A percentile compares a stretch with the other conserved stretches of the same genome.
phyloP scores from a whole-genome alignment of 495 filamentous ascomycete species.

The Neurospora tetrasperma region DNA sequence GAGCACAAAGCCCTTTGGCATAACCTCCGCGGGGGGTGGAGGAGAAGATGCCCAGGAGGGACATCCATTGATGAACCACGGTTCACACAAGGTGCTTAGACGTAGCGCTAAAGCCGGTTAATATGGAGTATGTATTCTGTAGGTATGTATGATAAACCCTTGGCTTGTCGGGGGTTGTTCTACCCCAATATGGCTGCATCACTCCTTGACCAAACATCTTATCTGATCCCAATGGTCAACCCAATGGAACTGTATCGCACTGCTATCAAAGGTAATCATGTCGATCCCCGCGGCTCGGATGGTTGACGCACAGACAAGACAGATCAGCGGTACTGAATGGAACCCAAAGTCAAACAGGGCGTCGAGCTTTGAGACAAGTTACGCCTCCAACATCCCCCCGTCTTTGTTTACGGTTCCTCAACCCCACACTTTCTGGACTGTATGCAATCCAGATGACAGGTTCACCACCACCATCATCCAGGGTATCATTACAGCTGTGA shows the following conservation, averaged over 20 bases:
- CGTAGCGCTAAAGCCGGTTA: neutral
- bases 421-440: neutral
- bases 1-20: neutral
- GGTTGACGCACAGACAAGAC: neutral
- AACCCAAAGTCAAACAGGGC: neutral
- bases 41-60: neutral
- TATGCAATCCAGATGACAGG: neutral
- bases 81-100: neutral
- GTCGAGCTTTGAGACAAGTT: neutral
- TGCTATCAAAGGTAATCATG: neutral
- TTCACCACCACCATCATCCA: neutral
- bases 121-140: neutral
- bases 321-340: neutral
- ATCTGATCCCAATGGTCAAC: neutral
- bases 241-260: neutral
- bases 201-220: neutral
- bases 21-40: neutral
- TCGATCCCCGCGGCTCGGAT: neutral
- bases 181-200: neutral
- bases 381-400: neutral
- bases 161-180: neutral
- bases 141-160: neutral
- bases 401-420: neutral
- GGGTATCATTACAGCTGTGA: neutral
- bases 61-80: neutral